Evolutionary conservation across 2,329 filamentous ascomycete species (phyloP), one percentile per base, ranked within the genome.

Genomic region (Aplosporella prunicola): DNA sequence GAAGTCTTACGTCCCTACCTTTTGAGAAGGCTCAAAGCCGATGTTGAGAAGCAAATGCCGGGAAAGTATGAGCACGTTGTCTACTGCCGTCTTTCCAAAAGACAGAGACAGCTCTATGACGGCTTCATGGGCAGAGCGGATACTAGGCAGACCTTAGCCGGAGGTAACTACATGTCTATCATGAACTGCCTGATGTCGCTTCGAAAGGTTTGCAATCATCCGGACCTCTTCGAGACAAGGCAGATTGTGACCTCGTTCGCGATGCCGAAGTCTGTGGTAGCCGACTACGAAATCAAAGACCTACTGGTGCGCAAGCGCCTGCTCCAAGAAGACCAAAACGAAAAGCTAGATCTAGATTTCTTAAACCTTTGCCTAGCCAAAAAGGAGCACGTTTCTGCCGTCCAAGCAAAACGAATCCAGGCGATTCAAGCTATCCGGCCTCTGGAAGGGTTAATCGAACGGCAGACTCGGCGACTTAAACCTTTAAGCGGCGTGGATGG

Each of bases 31-130:
- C 67, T 98, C 40, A 98, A 98, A 62, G 83, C 86, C 29, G 91
- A 98, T 53, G 91, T 98, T 5, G 93, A 98, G 64, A 95, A 96
- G 64, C 91, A 98, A 57, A 94, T 98, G 84, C 91, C 93, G 0
- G 88, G 78, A 43, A 98, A 98, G 58, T 94, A 94, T 53, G 93
- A 98, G 58, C 88, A 95, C 53, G 87, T 98, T 14, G 84, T 96
- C 46, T 88, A 93, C 52, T 98, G 91, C 59, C 82, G 89, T 29
- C 69, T 98, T 4, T 96, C 89, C 5, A 95, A 96, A 58, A 80
- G 91, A 16, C 91, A 98, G 56, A 78, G 91, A 28, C 91, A 94
- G 60, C 67, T 98, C 7, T 98, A 98, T 52, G 91, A 98, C 61
- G 89, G 89, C 2, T 98, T 96, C 60, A 78, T 98, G 64, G 86